phyloP scores from a whole-genome alignment of 2,329 filamentous ascomycete genomes.

The Sarocladium brachiariae region DNA sequence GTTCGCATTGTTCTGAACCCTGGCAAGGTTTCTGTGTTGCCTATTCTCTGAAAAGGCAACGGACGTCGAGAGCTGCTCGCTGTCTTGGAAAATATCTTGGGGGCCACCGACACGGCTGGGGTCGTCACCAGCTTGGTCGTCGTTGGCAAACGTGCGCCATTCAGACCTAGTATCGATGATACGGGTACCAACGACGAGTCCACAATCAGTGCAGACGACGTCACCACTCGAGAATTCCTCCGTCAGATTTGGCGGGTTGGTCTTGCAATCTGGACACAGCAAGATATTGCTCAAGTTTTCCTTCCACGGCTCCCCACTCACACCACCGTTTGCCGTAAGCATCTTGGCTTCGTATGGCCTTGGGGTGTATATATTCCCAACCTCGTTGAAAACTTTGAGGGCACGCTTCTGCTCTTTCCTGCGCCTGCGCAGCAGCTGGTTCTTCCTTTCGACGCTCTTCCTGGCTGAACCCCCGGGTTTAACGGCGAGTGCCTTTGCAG shows the following conservation, averaged over 20 bases:
- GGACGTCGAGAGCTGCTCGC: slow-evolving; percentile 79
- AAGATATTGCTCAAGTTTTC: slow-evolving; percentile 83
- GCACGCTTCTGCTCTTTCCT: slow-evolving; percentile 27
- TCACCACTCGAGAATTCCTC: slow-evolving; percentile 92
- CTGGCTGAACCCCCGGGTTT: slow-evolving; percentile 11
- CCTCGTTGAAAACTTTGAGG: slow-evolving; percentile 32
- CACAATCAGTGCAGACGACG: slow-evolving; percentile 87
- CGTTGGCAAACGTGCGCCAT: slow-evolving; percentile 98
- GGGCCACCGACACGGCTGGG: slow-evolving; percentile 97
- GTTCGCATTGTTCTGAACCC: slow-evolving; percentile 79
- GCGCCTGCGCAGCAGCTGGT: slow-evolving; percentile 25
- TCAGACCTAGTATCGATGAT: slow-evolving; percentile 95
- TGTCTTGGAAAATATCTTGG: slow-evolving; percentile 82
- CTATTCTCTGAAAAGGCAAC: slow-evolving; percentile 78
- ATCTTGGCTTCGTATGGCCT: slow-evolving; percentile 38
- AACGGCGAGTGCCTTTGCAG: slow-evolving; percentile 10
- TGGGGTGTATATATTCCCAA: slow-evolving; percentile 36
- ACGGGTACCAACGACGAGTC: slow-evolving; percentile 80
- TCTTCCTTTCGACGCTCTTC: slow-evolving; percentile 24
- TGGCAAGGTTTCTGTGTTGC: slow-evolving; percentile 66
- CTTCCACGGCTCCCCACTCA: slow-evolving; percentile 45
- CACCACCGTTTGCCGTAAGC: slow-evolving; percentile 32
- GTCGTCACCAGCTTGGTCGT: slow-evolving; percentile 93
- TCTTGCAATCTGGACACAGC: slow-evolving; percentile 85
- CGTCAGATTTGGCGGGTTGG: slow-evolving; percentile 83